Evolutionary conservation across 805 yeast genomes (phyloP), one percentile per base, ranked within the genome.

Genomic region (Yueomyces sp.): DNA sequence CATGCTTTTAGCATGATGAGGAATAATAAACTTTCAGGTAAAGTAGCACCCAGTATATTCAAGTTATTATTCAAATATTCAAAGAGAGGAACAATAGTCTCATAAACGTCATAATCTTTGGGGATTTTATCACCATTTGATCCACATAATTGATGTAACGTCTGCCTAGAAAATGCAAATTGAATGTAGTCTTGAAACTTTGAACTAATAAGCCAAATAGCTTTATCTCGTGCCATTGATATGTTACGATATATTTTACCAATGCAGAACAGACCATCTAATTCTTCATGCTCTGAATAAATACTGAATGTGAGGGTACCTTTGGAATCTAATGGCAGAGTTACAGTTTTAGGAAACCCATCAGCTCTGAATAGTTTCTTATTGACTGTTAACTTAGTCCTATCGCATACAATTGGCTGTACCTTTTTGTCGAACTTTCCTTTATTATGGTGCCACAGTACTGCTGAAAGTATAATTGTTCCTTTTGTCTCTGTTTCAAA

Each of bases 1-100:
- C 97, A 90, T 0, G 90, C 76, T 42, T 79, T 81, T 1, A 80
- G 54, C 83, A 85, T 81, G 0, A 85, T 84, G 49, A 75, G 73
- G 42, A 73, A 56, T 19, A 81, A 60, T 33, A 81, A 60, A 1
- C 71, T 77, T 26, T 69, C 65, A 0, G 85, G 73, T 37, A 85
- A 60, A 36, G 66, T 70, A 8, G 72, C 64, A 0, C 85, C 86
- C 37, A 85, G 62, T 1, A 81, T 77, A 43, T 70, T 70, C 40
- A 85, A 67, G 52, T 81, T 85, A 41, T 76, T 67, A 52, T 84
- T 82, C 55, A 85, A 64, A 52, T 82, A 83, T 47, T 82, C 81
- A 56, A 80, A 84, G 36, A 86, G 63, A 0, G 94, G 90, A 49
- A 72, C 68, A 59, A 86, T 69, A 3, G 87, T 80, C 45, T 75